Percentiles rank a stretch among this genome's conserved stretches.
These are phyloP conservation scores for Emergomyces pasteurianus DNA, from an alignment of 2,329 filamentous ascomycete genomes.

Conservation along the genomic window DNA sequence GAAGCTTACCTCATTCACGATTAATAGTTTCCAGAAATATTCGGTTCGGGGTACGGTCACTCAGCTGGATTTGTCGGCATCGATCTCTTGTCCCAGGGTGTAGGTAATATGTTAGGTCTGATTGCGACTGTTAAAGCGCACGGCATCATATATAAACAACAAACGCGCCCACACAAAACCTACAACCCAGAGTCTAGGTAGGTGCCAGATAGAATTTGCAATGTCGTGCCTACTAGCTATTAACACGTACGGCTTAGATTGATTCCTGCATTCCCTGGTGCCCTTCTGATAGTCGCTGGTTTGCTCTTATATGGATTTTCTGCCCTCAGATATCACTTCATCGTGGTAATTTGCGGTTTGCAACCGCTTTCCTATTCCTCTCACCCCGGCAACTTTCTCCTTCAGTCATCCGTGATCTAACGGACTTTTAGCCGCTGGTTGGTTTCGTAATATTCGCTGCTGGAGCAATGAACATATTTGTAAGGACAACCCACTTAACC, in stretches of 20 bases:
- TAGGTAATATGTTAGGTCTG: neutral
- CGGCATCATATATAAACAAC: neutral
- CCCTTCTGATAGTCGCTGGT: neutral
- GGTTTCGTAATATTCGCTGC: neutral
- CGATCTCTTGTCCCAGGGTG: conserved; percentile 1
- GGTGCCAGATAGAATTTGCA: neutral
- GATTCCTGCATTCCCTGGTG: neutral
- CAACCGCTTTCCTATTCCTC: neutral
- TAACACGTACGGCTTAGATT: neutral
- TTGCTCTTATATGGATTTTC: conserved; percentile 3
- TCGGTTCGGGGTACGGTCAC: conserved; percentile 1
- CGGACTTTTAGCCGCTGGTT: neutral
- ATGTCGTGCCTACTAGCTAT: neutral
- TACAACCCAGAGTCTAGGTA: conserved; percentile 3
- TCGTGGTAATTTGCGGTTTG: neutral
- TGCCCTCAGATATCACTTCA: conserved; percentile 1
- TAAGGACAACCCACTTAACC: neutral
- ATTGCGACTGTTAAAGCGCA: neutral
- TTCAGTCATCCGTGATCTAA: neutral
- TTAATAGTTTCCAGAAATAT: neutral
- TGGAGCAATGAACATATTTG: conserved; percentile 2
- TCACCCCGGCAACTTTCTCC: neutral
- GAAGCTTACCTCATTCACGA: neutral
- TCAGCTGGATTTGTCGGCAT: conserved; percentile 1
- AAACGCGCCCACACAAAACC: neutral